phyloP scores from a whole-genome alignment of 768 basidiomycete genomes.

The Sarcodon aspratus region DNA sequence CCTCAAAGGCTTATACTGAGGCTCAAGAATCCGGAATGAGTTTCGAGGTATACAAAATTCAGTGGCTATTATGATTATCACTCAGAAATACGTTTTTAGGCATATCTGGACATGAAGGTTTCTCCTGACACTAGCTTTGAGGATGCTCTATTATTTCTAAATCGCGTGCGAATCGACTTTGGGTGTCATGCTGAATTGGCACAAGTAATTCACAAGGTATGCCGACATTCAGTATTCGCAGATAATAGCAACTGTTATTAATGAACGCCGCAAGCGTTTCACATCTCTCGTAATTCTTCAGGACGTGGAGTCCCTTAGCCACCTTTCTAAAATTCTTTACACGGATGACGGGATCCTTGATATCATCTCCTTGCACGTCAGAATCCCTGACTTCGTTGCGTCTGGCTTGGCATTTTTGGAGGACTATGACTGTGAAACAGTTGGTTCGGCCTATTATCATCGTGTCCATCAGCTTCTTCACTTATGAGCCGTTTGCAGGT shows the following conservation, averaged over 20 bases:
- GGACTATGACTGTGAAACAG: conserved; percentile 69
- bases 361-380: conserved; percentile 55
- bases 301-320: conserved; percentile 61
- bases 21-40: conserved; percentile 50
- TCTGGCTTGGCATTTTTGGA: conserved; percentile 52
- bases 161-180: conserved; percentile 41
- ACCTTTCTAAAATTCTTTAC: conserved; percentile 58
- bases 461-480: neutral
- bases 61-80: conserved; percentile 1
- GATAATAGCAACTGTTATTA: conserved; percentile 1
- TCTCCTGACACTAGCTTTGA: conserved; percentile 33
- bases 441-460: conserved; percentile 35
- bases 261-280: conserved; percentile 39
- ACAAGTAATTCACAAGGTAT: conserved; percentile 43
- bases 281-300: conserved; percentile 33
- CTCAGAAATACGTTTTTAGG: conserved; percentile 20
- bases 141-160: conserved; percentile 22
- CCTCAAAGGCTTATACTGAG: conserved; percentile 41
- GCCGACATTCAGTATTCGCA: conserved; percentile 5
- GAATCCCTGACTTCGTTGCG: conserved; percentile 52
- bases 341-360: conserved; percentile 50
- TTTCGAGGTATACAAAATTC: conserved; percentile 32
- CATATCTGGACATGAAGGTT: conserved; percentile 48
- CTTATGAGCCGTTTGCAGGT: conserved; percentile 27
- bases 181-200: conserved; percentile 49